phyloP scores from a whole-genome alignment of 179 eudicot genomes.

The Vitellaria paradoxa region DNA sequence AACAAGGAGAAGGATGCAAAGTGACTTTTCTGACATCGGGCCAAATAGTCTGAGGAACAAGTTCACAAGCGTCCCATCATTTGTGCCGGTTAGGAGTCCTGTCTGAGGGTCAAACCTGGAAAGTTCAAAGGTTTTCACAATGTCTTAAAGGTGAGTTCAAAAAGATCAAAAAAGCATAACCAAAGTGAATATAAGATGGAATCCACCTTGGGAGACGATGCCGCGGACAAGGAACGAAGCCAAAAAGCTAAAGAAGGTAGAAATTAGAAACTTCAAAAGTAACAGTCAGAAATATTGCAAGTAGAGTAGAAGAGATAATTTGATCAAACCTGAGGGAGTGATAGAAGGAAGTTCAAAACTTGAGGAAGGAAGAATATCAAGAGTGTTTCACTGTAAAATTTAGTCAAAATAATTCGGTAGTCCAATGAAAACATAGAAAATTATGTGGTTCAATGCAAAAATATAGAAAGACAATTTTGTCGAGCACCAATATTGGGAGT shows the following conservation, averaged over 20 bases:
- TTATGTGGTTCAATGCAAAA: no score
- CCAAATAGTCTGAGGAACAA: constrained; percentile 71
- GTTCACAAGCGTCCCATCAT: constrained; percentile 92
- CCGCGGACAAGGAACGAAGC: constrained; percentile 87
- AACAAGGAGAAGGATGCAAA: constrained; percentile 67
- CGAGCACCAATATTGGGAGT: no score
- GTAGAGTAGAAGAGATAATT: constrained; percentile 13
- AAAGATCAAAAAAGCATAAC: neutral
- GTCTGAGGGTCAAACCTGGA: constrained; percentile 88
- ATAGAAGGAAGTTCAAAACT: constrained; percentile 84
- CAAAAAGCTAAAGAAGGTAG: constrained; percentile 64
- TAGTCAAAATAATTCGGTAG: neutral
- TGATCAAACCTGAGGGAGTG: constrained; percentile 85
- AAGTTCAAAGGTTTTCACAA: constrained; percentile 4
- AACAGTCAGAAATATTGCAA: neutral
- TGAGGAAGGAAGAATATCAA: constrained; percentile 87
- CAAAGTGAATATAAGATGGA: constrained; percentile 2
- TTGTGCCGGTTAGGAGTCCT: constrained; percentile 89
- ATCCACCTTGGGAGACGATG: constrained; percentile 88
- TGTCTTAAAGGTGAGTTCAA: neutral
- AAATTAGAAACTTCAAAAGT: constrained; percentile 14
- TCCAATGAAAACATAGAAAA: neutral
- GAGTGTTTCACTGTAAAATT: constrained; percentile 72
- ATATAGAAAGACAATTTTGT: no score
- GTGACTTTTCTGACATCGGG: constrained; percentile 68